Percentiles rank a stretch among this genome's conserved stretches.
Evolutionary conservation across 1,284 basidiomycete species (phyloP).

Genomic region (Tilletia caries): DNA sequence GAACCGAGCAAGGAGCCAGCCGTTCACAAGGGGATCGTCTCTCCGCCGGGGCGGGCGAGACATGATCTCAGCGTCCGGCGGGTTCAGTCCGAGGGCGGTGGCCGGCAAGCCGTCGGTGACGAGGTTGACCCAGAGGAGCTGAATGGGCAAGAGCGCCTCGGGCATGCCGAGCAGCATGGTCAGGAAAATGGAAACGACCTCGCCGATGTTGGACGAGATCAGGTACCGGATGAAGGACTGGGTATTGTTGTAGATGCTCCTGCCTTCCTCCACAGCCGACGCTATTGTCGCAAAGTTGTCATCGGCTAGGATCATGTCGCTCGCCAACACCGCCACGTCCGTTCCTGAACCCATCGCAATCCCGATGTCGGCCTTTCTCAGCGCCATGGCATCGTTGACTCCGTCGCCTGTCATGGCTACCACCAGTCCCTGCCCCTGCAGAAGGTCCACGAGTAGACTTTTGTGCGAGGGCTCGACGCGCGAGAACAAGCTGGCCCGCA

Average conservation of each 20-base stretch:
- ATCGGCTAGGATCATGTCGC: conserved; percentile 93
- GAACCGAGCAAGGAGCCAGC: conserved; percentile 12
- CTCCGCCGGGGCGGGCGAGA: neutral
- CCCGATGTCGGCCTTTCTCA: conserved; percentile 97
- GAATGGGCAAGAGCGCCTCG: conserved; percentile 16
- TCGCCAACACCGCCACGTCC: conserved; percentile 96
- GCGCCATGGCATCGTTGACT: conserved; percentile 95
- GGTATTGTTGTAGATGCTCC: conserved; percentile 17
- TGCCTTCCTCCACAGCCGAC: conserved; percentile 90
- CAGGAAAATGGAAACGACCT: conserved; percentile 17
- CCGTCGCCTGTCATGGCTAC: conserved; percentile 99
- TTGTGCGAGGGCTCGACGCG: conserved; percentile 93
- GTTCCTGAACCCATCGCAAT: conserved; percentile 97
- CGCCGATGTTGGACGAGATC: conserved; percentile 20
- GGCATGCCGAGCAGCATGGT: conserved; percentile 17
- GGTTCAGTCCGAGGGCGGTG: conserved; percentile 15
- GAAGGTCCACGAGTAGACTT: conserved; percentile 92
- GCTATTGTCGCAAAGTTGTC: conserved; percentile 95
- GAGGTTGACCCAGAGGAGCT: conserved; percentile 20
- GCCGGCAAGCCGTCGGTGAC: conserved; percentile 19
- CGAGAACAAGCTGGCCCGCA: conserved; percentile 77
- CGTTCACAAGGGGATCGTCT: conserved; percentile 13
- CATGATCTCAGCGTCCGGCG: conserved; percentile 16
- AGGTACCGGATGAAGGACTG: conserved; percentile 17
- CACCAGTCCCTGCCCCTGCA: conserved; percentile 78